These are phyloP conservation scores for Sanguinoderma infundibulare DNA, from an alignment of 1,284 basidiomycete genomes.

Conservation along the genomic window DNA sequence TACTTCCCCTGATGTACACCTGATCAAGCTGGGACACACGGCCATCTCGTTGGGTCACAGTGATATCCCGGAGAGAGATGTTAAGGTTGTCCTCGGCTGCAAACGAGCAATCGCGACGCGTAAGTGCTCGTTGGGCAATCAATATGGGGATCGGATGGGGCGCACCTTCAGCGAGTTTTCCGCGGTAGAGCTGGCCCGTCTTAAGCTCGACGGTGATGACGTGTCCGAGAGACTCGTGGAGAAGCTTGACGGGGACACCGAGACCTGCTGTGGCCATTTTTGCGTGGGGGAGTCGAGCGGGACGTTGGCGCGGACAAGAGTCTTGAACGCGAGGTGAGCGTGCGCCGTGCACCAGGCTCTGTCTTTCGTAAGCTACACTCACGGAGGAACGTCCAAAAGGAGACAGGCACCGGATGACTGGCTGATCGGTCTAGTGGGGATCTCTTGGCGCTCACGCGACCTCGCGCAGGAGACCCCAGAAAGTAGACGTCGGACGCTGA, in stretches of 20 bases:
- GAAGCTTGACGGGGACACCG: constrained; percentile 90
- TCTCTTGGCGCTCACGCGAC: background rate
- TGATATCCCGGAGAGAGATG: constrained; percentile 96
- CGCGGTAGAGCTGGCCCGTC: constrained; percentile 95
- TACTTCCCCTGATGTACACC: constrained; percentile 98
- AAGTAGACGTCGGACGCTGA: background rate
- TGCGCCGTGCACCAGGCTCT: constrained; percentile 1
- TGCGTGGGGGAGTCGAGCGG: constrained; percentile 6
- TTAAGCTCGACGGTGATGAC: constrained; percentile 98
- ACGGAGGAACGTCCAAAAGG: background rate
- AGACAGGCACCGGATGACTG: background rate
- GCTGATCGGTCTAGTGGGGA: background rate
- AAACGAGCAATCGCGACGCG: constrained; percentile 20
- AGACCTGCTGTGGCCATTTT: constrained; percentile 55
- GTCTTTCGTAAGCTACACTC: background rate
- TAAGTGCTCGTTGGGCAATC: background rate
- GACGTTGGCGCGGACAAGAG: background rate
- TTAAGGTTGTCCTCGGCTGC: constrained; percentile 98
- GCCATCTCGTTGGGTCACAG: constrained; percentile 97
- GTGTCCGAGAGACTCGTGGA: constrained; percentile 95
- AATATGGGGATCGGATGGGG: constrained; percentile 2
- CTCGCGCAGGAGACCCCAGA: background rate
- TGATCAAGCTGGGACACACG: constrained; percentile 99
- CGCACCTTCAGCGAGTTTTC: constrained; percentile 94
- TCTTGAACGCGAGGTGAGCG: constrained; percentile 11